A percentile compares a stretch with the other conserved stretches of the same genome.
These are phyloP conservation scores for Dichomitus squalens DNA, from an alignment of 1,284 basidiomycete genomes.

Conservation along the genomic window DNA sequence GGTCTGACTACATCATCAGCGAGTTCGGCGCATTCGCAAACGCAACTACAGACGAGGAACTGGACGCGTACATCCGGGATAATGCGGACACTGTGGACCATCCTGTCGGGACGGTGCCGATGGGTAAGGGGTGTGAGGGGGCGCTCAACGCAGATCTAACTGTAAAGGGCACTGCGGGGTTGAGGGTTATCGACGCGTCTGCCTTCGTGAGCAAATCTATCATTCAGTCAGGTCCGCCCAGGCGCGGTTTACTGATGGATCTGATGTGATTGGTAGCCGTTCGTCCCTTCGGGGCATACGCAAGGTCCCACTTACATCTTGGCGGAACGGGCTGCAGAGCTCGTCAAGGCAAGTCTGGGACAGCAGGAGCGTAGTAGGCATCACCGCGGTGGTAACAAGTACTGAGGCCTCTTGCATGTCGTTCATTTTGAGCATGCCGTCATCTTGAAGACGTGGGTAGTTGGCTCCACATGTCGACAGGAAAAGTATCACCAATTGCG, in stretches of 20 bases:
- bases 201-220: constrained; percentile 15
- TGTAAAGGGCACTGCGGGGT: constrained; percentile 41
- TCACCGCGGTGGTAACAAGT: background rate
- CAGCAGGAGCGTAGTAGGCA: too few relatives aligned
- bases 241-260: background rate
- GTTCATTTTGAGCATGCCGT: background rate
- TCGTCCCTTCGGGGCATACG: background rate
- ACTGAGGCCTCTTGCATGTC: background rate
- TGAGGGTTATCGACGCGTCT: constrained; percentile 25
- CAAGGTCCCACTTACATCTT: background rate
- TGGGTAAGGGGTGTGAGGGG: constrained; percentile 26
- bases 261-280: background rate
- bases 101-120: constrained; percentile 26
- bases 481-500: too few relatives aligned
- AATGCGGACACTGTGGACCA: constrained; percentile 23
- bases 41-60: constrained; percentile 23
- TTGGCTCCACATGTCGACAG: too few relatives aligned
- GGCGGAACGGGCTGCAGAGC: background rate
- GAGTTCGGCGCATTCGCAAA: constrained; percentile 17
- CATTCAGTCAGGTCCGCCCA: background rate
- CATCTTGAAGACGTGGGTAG: too few relatives aligned
- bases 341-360: background rate
- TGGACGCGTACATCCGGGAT: constrained; percentile 20
- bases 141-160: constrained; percentile 57
- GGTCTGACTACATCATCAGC: constrained; percentile 18